Base-by-base conservation (phyloP, 352 stramenopile species). In the Pythium graminicola region DNA sequence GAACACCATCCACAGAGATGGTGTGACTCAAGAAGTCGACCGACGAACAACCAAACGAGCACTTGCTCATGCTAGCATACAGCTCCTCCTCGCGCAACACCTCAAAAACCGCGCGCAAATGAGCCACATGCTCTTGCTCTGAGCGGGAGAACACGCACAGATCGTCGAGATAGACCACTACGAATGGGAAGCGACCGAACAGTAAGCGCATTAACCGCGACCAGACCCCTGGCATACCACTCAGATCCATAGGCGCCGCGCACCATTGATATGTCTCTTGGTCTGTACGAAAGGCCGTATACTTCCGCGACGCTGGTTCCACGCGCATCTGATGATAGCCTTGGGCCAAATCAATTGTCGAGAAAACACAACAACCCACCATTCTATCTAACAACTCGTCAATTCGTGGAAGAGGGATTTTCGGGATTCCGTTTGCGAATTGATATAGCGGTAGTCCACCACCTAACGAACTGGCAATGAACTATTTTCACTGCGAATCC, bases 171-270 rank as follows among this genome's bases (percentile, higher is more conserved):
- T 70, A 76, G 0, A 70, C 61, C 9, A 72, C 61, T 22, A 80
- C 45, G 36, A 73, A 80, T 4, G 29, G 17, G 29, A 63, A 63
- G 13, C 62, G 54, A 7, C n/a, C 58, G 19, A 80, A 72, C 0
- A 72, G 36, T 3, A 48, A 23, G 17, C 59, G 60, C 67, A 76
- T 74, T 2, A 74, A 42, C 13, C 67, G 64, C 14, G 64, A 67
- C 67, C 58, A 80, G 3, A 70, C 45, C 27, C 61, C 60, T 16
- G 61, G 61, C 67, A 76, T 80, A 33, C 67, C 67, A 17, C 39
- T 40, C 14, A 80, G 23, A n/a, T 67, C 61, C 60, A 80, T 72
- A n/a, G 60, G 70, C 13, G 63, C 64, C 8, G 73, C 64, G 54
- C 49, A 72, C 62, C 63, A 76, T 29, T 79, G 63, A 56, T 72